Base-by-base conservation (phyloP, 768 basidiomycete genomes). In the Gloeophyllum trabeum region DNA sequence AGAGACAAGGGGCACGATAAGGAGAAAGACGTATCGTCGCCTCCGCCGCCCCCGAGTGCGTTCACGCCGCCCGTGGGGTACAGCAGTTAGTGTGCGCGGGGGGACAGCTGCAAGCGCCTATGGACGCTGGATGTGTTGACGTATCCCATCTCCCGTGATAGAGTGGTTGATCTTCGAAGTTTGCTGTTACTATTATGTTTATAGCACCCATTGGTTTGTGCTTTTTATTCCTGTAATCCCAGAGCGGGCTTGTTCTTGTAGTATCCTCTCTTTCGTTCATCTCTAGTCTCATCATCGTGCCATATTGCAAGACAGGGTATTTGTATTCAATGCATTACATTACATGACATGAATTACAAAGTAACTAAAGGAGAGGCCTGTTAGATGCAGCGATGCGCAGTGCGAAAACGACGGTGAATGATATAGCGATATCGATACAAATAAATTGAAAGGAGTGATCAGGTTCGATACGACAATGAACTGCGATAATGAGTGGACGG, bases 1-100 rank as follows among this genome's bases (percentile, higher is more conserved):
- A 68, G 70, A 55, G 73, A 78, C 42, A 76, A 61, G 56, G 55
- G 64, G 24, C 68, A 66, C 53, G 62, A 66, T 19, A 67, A 62
- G 49, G 66, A 67, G 19, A 62, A 58, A 46, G 64, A 64, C 16
- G 28, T 30, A 16, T 30, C 28, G 28, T n/a, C n/a, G n/a, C 28
- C 28, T 10, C 28, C 16, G 10, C 16, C 28, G 10, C 28, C 28
- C 16, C 28, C 28, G 10, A 16, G 10, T 32, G 28, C 28, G 28
- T 32, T 32, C 28, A 10, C 10, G 28, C 28, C 28, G 16, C 28
- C 28, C 16, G 10, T 32, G 28, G 28, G 16, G 28, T n/a, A 32
- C 28, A 10, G 10, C 28, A 32, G 10, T 32, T 10, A 10, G 10
- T 32, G 10, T 16, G 10, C 10, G 28, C 28, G 10, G 16, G 16